Conservation (phyloP, 164 flowering plant species). For the Macadamia tetraphylla region DNA sequence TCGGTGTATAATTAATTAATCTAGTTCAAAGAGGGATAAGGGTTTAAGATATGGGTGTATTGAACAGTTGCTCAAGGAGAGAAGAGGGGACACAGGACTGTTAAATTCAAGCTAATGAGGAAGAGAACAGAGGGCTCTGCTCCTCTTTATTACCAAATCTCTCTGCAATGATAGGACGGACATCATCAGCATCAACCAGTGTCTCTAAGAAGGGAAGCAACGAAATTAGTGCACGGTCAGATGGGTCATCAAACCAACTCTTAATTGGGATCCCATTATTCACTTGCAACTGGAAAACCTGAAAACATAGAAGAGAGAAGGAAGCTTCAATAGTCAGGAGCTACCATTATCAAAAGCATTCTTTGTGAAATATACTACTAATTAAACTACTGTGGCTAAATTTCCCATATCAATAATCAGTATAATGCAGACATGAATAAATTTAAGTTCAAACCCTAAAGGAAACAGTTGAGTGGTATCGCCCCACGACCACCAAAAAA, state of each 20-base stretch:
- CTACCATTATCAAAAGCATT: not conserved
- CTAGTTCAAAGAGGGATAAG: slow-evolving; percentile 11
- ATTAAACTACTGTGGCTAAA: not conserved
- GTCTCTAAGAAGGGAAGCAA: slow-evolving; percentile 42
- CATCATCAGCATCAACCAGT: slow-evolving; percentile 27
- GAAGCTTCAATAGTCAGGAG: slow-evolving; percentile 7
- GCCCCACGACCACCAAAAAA: too few species aligned
- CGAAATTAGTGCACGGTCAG: slow-evolving; percentile 34
- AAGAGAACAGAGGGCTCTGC: slow-evolving; percentile 22
- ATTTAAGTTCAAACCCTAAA: too few species aligned
- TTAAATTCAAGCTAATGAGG: slow-evolving; percentile 21
- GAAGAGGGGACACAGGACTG: slow-evolving; percentile 6
- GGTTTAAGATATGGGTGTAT: slow-evolving; percentile 11
- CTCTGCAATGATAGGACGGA: slow-evolving; percentile 24
- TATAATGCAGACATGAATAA: too few species aligned
- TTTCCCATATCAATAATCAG: not conserved
- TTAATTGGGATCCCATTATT: slow-evolving; percentile 40
- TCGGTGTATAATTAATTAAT: slow-evolving; percentile 20
- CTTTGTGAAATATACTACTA: not conserved
- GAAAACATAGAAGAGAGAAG: slow-evolving; percentile 12
- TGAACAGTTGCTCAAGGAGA: slow-evolving; percentile 8
- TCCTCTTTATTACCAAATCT: slow-evolving; percentile 50
- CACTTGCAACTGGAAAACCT: slow-evolving; percentile 35
- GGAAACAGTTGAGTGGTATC: too few species aligned
- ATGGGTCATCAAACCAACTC: slow-evolving; percentile 48